A percentile compares a stretch with the other conserved stretches of the same genome.
phyloP scores from a whole-genome alignment of 2,329 filamentous ascomycete genomes.

The Sporothrix inflata region DNA sequence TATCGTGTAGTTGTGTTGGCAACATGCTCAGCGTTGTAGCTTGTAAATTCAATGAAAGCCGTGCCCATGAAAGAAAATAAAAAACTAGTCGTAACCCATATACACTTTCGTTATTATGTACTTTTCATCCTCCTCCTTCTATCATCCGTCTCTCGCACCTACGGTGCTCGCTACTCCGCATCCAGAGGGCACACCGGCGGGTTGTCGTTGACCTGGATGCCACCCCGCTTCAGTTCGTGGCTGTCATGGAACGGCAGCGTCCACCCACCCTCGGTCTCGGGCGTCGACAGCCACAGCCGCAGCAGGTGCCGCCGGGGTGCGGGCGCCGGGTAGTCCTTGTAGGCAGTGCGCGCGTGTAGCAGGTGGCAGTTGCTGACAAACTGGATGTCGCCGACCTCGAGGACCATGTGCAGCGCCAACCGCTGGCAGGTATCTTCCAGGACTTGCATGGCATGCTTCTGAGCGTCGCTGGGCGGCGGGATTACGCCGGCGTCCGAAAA shows the following conservation, averaged over 20 bases:
- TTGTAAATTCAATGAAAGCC: neutral
- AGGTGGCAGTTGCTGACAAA: slow-evolving; percentile 81
- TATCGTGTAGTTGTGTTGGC: neutral
- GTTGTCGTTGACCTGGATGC: slow-evolving; percentile 83
- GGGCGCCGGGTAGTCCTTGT: slow-evolving; percentile 67
- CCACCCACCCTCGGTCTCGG: slow-evolving; percentile 83
- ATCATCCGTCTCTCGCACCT: too few relatives aligned
- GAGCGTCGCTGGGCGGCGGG: slow-evolving; percentile 69
- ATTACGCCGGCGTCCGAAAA: slow-evolving; percentile 76
- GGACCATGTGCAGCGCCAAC: slow-evolving; percentile 78
- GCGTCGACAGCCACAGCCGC: slow-evolving; percentile 81
- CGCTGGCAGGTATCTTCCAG: slow-evolving; percentile 76
- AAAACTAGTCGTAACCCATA: slow-evolving; percentile 1
- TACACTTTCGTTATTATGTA: slow-evolving; percentile 1
- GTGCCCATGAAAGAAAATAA: neutral
- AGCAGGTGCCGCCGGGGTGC: slow-evolving; percentile 76
- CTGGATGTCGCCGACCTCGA: slow-evolving; percentile 87
- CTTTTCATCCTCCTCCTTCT: neutral
- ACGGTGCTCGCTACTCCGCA: slow-evolving; percentile 61
- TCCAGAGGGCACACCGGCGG: slow-evolving; percentile 75
- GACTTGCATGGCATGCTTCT: slow-evolving; percentile 68
- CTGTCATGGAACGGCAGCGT: slow-evolving; percentile 80
- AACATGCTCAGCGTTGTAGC: neutral
- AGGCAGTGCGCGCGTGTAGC: slow-evolving; percentile 79
- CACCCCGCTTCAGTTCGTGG: slow-evolving; percentile 82